Evolutionary conservation across 176 grass and related monocot species (phyloP), one percentile per base, ranked within the genome.

Genomic region (Ensete glaucum): DNA sequence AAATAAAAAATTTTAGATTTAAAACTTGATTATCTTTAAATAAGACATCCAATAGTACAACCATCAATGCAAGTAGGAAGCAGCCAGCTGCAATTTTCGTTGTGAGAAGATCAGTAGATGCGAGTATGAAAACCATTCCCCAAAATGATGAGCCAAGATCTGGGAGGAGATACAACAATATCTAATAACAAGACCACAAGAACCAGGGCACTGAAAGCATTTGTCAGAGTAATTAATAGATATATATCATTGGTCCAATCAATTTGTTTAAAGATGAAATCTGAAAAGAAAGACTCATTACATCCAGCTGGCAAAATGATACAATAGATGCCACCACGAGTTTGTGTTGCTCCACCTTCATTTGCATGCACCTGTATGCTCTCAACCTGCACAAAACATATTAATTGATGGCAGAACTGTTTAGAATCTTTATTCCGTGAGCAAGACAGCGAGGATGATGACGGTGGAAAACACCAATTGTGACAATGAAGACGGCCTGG

Each of bases 71-170:
- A 83, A 97, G 87, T 71, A 97, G 84, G 82, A 97, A 97, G 68
- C 90, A 91, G 52, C 94, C 94, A 51, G 90, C 88, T 65, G 88
- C 87, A 68, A 97, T 97, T 85, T 88, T 87, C 65, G 90, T 97
- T 21, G 94, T 77, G 1, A 97, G 88, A 48, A 90, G 80, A 87
- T 97, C 87, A 67, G 94, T 97, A 17, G 94, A 93, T 85, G 94
- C 79, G 12, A 99, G 88, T 82, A 99, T 99, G 62, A 99, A 94
- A 57, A 99, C 62, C 95, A 99, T 99, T 82, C 95, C 95, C 95
- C 95, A 99, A 83, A 99, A 99, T 79, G 95, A 94, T 70, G 95
- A 99, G 58, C 95, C 95, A 77, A 99, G 84, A 91, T 99, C 95
- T 99, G 82, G 79, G 73, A 29, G 29, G 72, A 71, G n/a, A 25